Evolutionary conservation across 163 green algal genomes (phyloP), one percentile per base, ranked within the genome.

Genomic region (Coccomyxa subellipsoidea): DNA sequence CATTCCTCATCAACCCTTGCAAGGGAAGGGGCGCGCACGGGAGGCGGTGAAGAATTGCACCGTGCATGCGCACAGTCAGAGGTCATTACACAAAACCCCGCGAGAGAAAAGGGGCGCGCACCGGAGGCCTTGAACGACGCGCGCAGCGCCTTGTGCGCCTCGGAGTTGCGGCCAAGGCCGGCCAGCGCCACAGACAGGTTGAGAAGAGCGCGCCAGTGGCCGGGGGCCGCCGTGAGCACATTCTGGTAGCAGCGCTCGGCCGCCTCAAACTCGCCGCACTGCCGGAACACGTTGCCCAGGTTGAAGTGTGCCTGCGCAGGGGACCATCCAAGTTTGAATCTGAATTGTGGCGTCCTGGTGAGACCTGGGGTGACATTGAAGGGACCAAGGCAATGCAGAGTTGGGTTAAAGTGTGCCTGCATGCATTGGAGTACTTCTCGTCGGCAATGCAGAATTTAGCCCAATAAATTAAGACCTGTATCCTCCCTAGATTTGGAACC

Each of bases 201-300:
- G n/a, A 93, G 88, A 66, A 87, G 80, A 4, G 83, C 82, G 39
- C 86, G 84, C 84, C 87, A 91, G 76, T 93, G 89, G 2, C 77
- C 73, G 40, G 84, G 70, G 25, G 90, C 84, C 1, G 85, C 40
- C 25, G 27, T 34, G 59, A 92, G 70, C 34, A 92, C 89, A 12
- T 32, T 35, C 29, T 90, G 79, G 59, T 92, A 93, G 69, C 77
- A 84, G 35, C 6, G 15, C 29, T 91, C 75, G 25, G 89, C 89
- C 38, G 35, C 36, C 25, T 82, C 53, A 9, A 86, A 85, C 39
- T 90, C 39, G 7, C 38, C 71, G n/a, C 70, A 79, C 79, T 92
- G 85, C 10, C 89, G 76, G 37, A 85, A 66, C 36, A 92, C 72
- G 69, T 93, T 93, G 53, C 86, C 89, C 53, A 86, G 54, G 79